Base-by-base conservation (phyloP, 495 filamentous ascomycete genomes). In the Neohortaea acidophila region DNA sequence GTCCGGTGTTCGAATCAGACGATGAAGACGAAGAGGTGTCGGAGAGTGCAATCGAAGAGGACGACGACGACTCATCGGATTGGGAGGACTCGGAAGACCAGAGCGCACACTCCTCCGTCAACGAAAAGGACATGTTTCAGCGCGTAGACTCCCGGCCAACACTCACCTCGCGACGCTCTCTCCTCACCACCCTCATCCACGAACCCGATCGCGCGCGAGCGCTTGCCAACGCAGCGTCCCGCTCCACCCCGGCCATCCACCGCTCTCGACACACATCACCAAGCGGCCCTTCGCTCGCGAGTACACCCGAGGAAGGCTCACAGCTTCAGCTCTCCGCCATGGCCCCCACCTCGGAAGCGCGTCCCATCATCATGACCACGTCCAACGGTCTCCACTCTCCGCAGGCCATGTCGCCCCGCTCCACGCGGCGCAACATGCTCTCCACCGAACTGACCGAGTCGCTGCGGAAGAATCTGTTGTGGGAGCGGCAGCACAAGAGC, bases 401-500 rank as follows among this genome's bases (percentile, higher is more conserved):
- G 39, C 68, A 67, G 15, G 73, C 77, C 3, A 61, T 84, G 25
- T 94, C 89, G 5, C 89, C 89, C 0, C 72, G 84, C 41, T 94
- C 91, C 0, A 99, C 91, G 0, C 75, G 91, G 31, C 72, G 87
- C 30, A 92, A 99, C 59, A 99, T 99, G 89, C 72, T 99, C 39
- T 77, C 84, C 23, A 86, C 84, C 18, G 89, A 99, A 60, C 65
- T 99, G 45, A 84, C 81, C 3, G 78, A 82, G 49, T 84, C 80
- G 21, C 66, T 87, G 12, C 70, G 81, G 14, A 73, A 74, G 47
- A 74, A 84, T 42, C 66, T 87, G n/a, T 63, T 87, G 11, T 84
- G 79, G 77, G 81, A 87, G 50, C 79, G 82, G 18, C 79, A 86
- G 51, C 81, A 86, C 65, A 92, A 87, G 71, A 82, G 81, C 41